Base-by-base conservation (phyloP, 2,329 filamentous ascomycete species). In the Ceratocystis smalleyi region DNA sequence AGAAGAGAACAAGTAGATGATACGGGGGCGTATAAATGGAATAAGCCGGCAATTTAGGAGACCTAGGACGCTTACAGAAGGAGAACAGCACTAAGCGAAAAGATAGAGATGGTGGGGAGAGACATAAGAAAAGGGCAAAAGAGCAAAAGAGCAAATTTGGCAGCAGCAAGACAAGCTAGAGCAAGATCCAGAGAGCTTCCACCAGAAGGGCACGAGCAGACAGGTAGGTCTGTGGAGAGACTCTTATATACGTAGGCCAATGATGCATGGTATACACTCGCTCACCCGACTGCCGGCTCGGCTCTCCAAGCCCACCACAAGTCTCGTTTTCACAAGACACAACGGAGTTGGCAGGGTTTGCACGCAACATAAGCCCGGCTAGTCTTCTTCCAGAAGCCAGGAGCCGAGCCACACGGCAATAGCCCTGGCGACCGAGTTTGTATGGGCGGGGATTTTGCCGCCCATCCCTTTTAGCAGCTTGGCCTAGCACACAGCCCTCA, bases 1-100 rank as follows among this genome's bases (percentile, higher is more conserved):
- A 61, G 35, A 62, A 40, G 63, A 61, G 59, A 62, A 59, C 12
- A 64, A 64, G 43, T 45, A 67, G 45, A 15, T 19, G 30, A 63
- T 40, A 5, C 12, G 12, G 35, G 35, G 12, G 35, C 10, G 4
- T 27, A 47, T 24, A 24, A 51, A 15, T 12, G 19, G 22, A 27
- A 51, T 51, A 51, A 51, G 47, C 47, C n/a, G 8, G 47, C 10
- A 24, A 49, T 22, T 24, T 12, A 40, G 35, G 12, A 40, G 10
- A 15, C 17, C 17, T 3, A 22, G n/a, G 19, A 51, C 47, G 47
- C 47, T 51, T 51, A 7, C 19, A 51, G 47, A 27, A 51, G 7
- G 19, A 63, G 45, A 47, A 47, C 17, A 67, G 43, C 35, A 61
- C 60, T 30, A 61, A 15, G 27, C 61, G 55, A 57, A 64, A 61